phyloP scores from a whole-genome alignment of 129 eudicot genomes.

The Apium graveolens region DNA sequence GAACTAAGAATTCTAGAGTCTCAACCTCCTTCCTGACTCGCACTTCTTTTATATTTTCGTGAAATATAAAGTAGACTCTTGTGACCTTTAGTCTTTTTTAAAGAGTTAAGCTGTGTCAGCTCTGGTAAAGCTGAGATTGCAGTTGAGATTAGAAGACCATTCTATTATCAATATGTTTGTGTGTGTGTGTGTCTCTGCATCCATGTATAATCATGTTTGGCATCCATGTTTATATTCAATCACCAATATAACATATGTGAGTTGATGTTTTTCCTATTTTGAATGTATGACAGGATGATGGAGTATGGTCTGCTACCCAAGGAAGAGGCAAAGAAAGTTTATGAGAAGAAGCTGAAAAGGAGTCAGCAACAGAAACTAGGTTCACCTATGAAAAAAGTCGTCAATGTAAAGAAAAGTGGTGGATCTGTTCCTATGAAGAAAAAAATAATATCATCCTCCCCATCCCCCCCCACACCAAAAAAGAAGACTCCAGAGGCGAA shows the following conservation, averaged over 20 bases:
- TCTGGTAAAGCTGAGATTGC: neutral
- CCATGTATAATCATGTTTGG: no score
- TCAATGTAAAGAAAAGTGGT: slow-evolving; percentile 37
- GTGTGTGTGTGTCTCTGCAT: no score
- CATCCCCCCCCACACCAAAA: slow-evolving; percentile 33
- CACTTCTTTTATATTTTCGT: neutral
- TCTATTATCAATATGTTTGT: neutral
- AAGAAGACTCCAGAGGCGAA: slow-evolving; percentile 51
- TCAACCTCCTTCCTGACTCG: neutral
- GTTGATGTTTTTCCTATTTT: neutral
- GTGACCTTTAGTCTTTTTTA: neutral
- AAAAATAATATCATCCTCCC: slow-evolving; percentile 27
- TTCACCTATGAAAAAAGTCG: slow-evolving; percentile 61
- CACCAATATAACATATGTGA: neutral
- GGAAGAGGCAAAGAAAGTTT: slow-evolving; percentile 59
- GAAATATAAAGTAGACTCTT: neutral
- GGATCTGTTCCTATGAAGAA: slow-evolving; percentile 41
- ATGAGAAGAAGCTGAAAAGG: slow-evolving; percentile 51
- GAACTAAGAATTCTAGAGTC: neutral
- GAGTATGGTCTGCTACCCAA: slow-evolving; percentile 71
- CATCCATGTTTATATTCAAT: no score
- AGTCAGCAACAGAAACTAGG: slow-evolving; percentile 53
- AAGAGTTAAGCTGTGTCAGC: neutral
- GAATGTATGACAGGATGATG: slow-evolving; percentile 65
- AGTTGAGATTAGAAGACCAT: neutral